These are phyloP conservation scores for Clavispora asparagi DNA, from an alignment of 805 yeast genomes.

Conservation along the genomic window DNA sequence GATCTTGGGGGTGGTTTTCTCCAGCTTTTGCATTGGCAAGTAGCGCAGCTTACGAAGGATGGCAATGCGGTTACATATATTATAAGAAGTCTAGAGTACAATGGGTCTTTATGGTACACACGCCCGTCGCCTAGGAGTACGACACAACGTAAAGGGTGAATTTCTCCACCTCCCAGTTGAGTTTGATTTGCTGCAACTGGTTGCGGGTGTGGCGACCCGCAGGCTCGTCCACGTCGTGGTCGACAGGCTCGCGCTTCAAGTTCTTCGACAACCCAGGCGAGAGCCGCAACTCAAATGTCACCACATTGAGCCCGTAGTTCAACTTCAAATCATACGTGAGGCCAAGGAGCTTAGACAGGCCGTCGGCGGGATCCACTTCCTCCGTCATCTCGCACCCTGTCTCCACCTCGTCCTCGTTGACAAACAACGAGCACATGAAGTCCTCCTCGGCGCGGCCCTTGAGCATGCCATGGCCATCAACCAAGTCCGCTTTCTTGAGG, in stretches of 20 bases:
- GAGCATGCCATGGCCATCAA: slow-evolving; percentile 27
- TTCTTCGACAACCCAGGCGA: slow-evolving; percentile 35
- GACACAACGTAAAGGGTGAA: slow-evolving; percentile 29
- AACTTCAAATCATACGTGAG: slow-evolving; percentile 40
- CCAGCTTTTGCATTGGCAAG: slow-evolving; percentile 92
- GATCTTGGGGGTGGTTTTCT: slow-evolving; percentile 82
- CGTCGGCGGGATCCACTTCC: slow-evolving; percentile 17
- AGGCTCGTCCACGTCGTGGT: slow-evolving; percentile 16
- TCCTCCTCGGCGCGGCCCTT: slow-evolving; percentile 31
- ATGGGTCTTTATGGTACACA: neutral
- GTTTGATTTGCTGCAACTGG: slow-evolving; percentile 40
- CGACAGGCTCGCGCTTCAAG: slow-evolving; percentile 29
- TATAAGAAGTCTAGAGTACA: neutral
- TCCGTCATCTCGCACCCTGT: slow-evolving; percentile 41
- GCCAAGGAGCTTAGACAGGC: slow-evolving; percentile 8
- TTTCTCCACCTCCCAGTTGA: slow-evolving; percentile 43
- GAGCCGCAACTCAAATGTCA: slow-evolving; percentile 38
- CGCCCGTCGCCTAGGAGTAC: slow-evolving; percentile 1
- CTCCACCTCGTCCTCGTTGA: slow-evolving; percentile 41
- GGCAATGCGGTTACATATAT: neutral
- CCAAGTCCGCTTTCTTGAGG: slow-evolving; percentile 27
- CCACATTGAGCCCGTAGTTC: slow-evolving; percentile 42
- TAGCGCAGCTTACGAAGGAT: slow-evolving; percentile 23
- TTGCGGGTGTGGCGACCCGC: slow-evolving; percentile 43
- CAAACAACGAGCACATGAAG: slow-evolving; percentile 32